These are phyloP conservation scores for Vicia villosa DNA, from an alignment of 306 rosid genomes.

Conservation along the genomic window DNA sequence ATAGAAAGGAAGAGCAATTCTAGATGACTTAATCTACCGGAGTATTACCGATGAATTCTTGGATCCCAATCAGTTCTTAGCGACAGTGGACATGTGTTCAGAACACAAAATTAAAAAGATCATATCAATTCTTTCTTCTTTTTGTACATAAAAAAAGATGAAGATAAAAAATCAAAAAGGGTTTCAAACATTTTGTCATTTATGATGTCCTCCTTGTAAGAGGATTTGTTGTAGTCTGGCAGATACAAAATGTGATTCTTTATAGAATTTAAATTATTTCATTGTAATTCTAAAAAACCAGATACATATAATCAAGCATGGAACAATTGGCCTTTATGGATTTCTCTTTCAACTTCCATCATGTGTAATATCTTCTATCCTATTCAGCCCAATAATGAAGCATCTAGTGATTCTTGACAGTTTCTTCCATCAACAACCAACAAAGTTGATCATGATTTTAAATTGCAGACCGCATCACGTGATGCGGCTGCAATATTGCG, in stretches of 20 bases:
- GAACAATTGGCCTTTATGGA: neutral
- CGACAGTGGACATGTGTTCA: conserved; percentile 77
- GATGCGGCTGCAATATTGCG: no score
- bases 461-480: no score
- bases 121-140: conserved; percentile 43
- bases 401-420: neutral
- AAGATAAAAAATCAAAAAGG: conserved; percentile 35
- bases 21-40: conserved; percentile 79
- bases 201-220: conserved; percentile 36
- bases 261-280: conserved; percentile 23
- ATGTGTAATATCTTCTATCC: neutral
- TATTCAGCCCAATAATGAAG: neutral
- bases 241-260: conserved; percentile 39
- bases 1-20: conserved; percentile 96
- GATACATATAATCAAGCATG: neutral
- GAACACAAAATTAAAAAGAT: conserved; percentile 94
- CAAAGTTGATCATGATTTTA: no score
- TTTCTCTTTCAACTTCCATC: conserved; percentile 5
- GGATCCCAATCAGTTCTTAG: conserved; percentile 86
- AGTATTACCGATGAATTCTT: conserved; percentile 83
- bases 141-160: conserved; percentile 63
- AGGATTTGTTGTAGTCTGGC: conserved; percentile 39
- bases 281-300: neutral
- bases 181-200: conserved; percentile 43
- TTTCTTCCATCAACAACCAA: neutral